A percentile compares a stretch with the other conserved stretches of the same genome.
Evolutionary conservation across 2,329 filamentous ascomycete genomes (phyloP).

Genomic region (Verticillium dahliae): DNA sequence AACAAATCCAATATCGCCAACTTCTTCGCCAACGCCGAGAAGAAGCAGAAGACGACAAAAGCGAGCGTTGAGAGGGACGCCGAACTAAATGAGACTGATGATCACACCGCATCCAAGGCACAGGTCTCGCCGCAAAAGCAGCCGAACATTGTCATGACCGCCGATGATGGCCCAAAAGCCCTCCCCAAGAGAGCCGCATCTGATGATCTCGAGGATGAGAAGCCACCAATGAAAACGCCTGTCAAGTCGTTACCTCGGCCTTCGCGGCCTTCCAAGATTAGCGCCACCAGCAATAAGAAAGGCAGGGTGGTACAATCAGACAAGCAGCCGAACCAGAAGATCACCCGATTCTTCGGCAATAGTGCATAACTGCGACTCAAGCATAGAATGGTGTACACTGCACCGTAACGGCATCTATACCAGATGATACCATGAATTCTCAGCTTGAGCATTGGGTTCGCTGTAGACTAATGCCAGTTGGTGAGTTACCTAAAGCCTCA

Average conservation of each 20-base stretch:
- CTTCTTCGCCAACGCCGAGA: conserved; percentile 61
- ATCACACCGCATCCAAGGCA: conserved; percentile 9
- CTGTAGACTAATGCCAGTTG: no score
- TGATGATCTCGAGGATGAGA: conserved; percentile 8
- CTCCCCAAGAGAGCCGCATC: conserved; percentile 20
- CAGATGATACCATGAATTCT: no score
- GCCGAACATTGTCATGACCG: conserved; percentile 13
- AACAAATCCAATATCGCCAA: conserved; percentile 94
- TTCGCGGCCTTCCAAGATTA: conserved; percentile 26
- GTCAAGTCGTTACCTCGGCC: conserved; percentile 5
- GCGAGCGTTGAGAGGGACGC: conserved; percentile 6
- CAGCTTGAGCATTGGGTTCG: no score
- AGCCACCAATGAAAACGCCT: conserved; percentile 19
- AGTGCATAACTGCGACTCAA: conserved; percentile 17
- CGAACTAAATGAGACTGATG: conserved; percentile 14
- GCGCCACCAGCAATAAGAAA: conserved; percentile 31
- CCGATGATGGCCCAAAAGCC: background rate
- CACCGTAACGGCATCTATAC: no score
- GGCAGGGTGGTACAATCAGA: conserved; percentile 25
- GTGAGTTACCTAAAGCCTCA: no score
- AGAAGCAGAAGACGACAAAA: conserved; percentile 23
- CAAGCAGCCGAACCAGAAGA: conserved; percentile 33
- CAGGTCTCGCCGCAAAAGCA: conserved; percentile 10
- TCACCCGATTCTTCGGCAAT: conserved; percentile 39
- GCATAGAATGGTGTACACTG: no score